Conservation (phyloP, 2,329 filamentous ascomycete genomes). For the Apiospora sp. region DNA sequence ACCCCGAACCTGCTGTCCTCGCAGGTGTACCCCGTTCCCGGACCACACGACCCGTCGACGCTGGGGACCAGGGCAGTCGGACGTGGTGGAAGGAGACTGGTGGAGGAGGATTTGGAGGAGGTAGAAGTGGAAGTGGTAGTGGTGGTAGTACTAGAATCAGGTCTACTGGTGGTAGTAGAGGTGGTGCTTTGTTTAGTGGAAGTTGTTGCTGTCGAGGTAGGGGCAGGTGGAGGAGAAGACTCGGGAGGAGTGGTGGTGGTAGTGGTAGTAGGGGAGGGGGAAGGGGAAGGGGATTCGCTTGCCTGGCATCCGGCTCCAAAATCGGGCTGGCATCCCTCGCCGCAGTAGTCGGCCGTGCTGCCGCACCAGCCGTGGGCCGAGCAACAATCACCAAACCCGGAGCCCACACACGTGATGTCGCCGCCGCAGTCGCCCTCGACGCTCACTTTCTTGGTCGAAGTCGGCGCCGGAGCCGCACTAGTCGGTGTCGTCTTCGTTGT, state of each 20-base stretch:
- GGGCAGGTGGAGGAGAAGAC: conserved; percentile 30
- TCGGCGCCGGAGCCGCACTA: not conserved
- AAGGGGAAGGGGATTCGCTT: conserved; percentile 32
- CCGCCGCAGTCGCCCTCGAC: conserved; percentile 39
- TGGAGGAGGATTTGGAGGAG: conserved; percentile 22
- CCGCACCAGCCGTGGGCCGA: conserved; percentile 49
- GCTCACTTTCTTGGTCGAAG: conserved; percentile 33
- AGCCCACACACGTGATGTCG: conserved; percentile 40
- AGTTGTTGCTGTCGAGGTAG: conserved; percentile 30
- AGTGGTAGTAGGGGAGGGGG: conserved; percentile 30
- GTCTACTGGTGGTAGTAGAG: conserved; percentile 30
- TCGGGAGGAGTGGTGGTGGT: conserved; percentile 30
- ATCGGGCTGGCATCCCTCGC: conserved; percentile 46
- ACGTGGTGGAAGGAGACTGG: not conserved
- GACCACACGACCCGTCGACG: conserved; percentile 34
- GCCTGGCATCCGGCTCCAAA: conserved; percentile 39
- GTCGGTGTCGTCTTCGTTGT: too few species aligned
- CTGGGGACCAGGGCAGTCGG: conserved; percentile 27
- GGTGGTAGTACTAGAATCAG: conserved; percentile 30
- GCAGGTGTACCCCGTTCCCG: conserved; percentile 33
- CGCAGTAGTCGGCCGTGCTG: conserved; percentile 48
- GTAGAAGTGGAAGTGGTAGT: conserved; percentile 24
- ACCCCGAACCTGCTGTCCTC: conserved; percentile 30
- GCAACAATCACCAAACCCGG: conserved; percentile 41
- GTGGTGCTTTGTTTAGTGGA: conserved; percentile 32